These are phyloP conservation scores for Blastocladiella britannica DNA, from an alignment of 192 early-diverging fungal genomes.

Conservation along the genomic window DNA sequence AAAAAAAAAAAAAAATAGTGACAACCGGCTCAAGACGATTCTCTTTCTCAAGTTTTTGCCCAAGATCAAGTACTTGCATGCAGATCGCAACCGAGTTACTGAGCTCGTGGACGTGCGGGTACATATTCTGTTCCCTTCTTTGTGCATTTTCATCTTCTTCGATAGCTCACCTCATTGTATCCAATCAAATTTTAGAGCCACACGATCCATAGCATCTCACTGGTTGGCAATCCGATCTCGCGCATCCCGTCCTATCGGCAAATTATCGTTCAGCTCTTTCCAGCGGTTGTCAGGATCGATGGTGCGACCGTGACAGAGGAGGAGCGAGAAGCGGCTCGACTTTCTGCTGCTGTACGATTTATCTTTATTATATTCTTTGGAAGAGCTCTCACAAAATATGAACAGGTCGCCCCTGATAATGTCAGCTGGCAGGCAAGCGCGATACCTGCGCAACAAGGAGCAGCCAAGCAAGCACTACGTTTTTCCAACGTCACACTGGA, in stretches of 20 bases:
- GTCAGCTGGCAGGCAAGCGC: not conserved
- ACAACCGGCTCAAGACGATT: constrained; percentile 1
- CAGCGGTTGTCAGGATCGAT: not conserved
- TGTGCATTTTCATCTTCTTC: no score
- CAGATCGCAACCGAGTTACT: not conserved
- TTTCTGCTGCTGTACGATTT: not conserved
- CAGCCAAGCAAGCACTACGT: not conserved
- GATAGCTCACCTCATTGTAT: no score
- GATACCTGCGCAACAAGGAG: not conserved
- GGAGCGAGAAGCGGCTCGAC: not conserved
- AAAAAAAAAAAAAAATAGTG: no score
- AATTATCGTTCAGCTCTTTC: not conserved
- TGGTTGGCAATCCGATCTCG: not conserved
- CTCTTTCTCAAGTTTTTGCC: not conserved
- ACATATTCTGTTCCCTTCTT: not conserved
- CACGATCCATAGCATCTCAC: not conserved
- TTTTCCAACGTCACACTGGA: not conserved
- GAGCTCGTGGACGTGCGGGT: not conserved
- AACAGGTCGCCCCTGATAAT: not conserved
- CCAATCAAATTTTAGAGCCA: not conserved
- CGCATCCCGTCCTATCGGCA: not conserved
- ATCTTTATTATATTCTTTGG: not conserved
- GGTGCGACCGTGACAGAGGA: not conserved
- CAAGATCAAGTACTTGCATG: not conserved
- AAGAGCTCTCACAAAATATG: not conserved